Evolutionary conservation across 2,329 filamentous ascomycete genomes (phyloP), one percentile per base, ranked within the genome.

Genomic region (Beauveria asiatica): DNA sequence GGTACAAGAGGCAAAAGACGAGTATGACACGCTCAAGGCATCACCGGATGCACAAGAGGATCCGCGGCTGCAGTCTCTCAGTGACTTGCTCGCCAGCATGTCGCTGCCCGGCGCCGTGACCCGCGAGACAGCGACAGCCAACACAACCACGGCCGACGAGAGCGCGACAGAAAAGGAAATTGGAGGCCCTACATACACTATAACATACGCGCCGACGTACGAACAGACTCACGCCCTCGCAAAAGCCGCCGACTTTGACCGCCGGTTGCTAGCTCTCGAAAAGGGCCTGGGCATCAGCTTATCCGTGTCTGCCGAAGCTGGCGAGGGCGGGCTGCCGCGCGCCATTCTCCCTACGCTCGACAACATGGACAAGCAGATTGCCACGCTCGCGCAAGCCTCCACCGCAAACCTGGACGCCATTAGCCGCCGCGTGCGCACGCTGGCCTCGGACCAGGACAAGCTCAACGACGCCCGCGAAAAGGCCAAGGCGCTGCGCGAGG

Each of bases 181-280:
- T 11, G 52, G 52, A 23, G 72, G 70, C 17, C 74, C 82, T 41
- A 86, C 82, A 37, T 88, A 87, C 67, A 87, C 83, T 1, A 75
- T 87, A 53, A 86, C 83, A 33, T 87, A 87, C 65, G 80, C 83
- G 37, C 86, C 78, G 49, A 80, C 74, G 54, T 89, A 85, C 65
- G 83, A 87, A 66, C 81, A 87, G 69, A 86, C 79, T 45, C 87
- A 90, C 68, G 84, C 87, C 27, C 79, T 97, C 41, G 84, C 86
- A 39, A 89, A 92, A 72, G 88, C 90, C 7, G 90, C 92, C 25
- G 89, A 94, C 64, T 97, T 99, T 68, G 93, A 97, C 70, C 82
- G 84, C 33, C 85, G 94, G 5, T 83, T 99, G 21, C 78, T 87
- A 3, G 77, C 88, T 33, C 78, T 99, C 52, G 94, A 99, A 76